A percentile compares a stretch with the other conserved stretches of the same genome.
These are phyloP conservation scores for Diaporthe capsici DNA, from an alignment of 2,329 filamentous ascomycete species.

Conservation along the genomic window DNA sequence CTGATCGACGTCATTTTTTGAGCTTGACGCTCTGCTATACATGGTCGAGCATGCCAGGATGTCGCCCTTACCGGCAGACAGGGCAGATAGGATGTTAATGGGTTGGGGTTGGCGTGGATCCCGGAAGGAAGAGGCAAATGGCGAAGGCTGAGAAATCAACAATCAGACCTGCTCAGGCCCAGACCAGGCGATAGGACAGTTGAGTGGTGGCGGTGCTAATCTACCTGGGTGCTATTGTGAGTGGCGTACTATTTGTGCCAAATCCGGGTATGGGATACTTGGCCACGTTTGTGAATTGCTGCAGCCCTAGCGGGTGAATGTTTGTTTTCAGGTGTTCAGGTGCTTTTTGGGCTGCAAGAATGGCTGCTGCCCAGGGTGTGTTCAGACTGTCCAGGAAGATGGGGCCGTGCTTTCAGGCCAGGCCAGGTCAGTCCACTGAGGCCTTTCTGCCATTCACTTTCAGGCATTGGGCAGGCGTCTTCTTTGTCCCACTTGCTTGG, in stretches of 20 bases:
- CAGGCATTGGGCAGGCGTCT: not conserved
- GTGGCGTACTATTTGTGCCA: not conserved
- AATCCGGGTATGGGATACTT: not conserved
- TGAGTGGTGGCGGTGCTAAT: not conserved
- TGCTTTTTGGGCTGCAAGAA: not conserved
- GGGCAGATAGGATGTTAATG: not conserved
- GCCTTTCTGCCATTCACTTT: slow-evolving; percentile 16
- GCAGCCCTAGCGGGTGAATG: not conserved
- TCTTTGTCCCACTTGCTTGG: slow-evolving; percentile 33
- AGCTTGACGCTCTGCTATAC: not conserved
- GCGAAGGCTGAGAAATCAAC: slow-evolving; percentile 11
- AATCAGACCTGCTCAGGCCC: not conserved
- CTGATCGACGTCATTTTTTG: slow-evolving; percentile 36
- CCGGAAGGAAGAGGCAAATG: slow-evolving; percentile 6
- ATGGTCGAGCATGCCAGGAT: slow-evolving; percentile 1
- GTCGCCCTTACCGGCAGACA: slow-evolving; percentile 4
- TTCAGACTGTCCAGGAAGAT: not conserved
- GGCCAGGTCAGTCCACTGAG: slow-evolving; percentile 13
- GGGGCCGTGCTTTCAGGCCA: slow-evolving; percentile 20
- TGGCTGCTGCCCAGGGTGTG: not conserved
- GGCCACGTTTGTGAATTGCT: not conserved
- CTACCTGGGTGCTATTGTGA: slow-evolving; percentile 5
- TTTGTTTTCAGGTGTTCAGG: slow-evolving; percentile 3
- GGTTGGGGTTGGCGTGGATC: not conserved
- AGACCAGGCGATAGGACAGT: not conserved